Conservation (phyloP, 2,329 filamentous ascomycete species). For the Alternaria incomplexa region DNA sequence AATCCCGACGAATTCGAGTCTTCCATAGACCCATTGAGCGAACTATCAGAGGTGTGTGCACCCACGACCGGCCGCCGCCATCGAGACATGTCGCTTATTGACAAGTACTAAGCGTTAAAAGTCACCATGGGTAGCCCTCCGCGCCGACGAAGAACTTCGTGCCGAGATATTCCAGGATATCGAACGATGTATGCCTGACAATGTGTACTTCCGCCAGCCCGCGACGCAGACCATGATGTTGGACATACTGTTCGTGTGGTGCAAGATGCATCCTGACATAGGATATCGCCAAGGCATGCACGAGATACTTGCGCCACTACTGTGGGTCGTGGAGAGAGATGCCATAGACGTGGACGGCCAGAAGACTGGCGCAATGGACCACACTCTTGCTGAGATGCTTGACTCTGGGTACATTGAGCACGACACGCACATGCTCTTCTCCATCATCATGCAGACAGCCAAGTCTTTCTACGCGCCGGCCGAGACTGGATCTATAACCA, state of each 20-base stretch:
- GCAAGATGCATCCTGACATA: conserved; percentile 84
- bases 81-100: conserved; percentile 42
- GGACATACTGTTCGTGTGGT: conserved; percentile 92
- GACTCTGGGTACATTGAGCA: conserved; percentile 82
- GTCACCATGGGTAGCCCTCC: conserved; percentile 90
- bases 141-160: conserved; percentile 81
- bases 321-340: conserved; percentile 84
- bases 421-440: conserved; percentile 86
- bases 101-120: conserved; percentile 61
- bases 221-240: conserved; percentile 80
- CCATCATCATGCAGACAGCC: conserved; percentile 83
- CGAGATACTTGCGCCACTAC: conserved; percentile 86
- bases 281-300: conserved; percentile 99
- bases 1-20: conserved; percentile 81
- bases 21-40: conserved; percentile 81
- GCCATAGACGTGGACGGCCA: conserved; percentile 63
- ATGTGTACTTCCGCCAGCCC: conserved; percentile 83
- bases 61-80: conserved; percentile 19
- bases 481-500: conserved; percentile 33
- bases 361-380: conserved; percentile 30
- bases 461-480: conserved; percentile 84
- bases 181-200: conserved; percentile 86
- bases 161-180: conserved; percentile 95
- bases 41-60: conserved; percentile 69
- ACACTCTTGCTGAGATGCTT: conserved; percentile 58